These are phyloP conservation scores for Phascolomyces articulosus DNA, from an alignment of 371 early-diverging fungal species.

Conservation along the genomic window DNA sequence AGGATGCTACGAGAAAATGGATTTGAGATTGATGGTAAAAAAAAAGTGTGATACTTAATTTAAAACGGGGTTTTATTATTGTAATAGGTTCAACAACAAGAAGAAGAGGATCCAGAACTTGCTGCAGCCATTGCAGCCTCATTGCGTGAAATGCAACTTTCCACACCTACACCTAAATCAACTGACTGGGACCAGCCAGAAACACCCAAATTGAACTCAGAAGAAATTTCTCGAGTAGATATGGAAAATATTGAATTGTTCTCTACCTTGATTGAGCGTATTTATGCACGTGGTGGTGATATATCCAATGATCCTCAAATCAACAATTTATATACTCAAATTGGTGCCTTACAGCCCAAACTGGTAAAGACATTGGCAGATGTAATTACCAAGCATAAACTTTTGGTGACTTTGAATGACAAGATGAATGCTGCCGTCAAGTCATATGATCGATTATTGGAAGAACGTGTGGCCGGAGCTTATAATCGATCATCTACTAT, in stretches of 20 bases:
- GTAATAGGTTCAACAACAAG: conserved; percentile 1
- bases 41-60: too few relatives aligned
- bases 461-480: conserved; percentile 62
- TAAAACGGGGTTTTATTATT: not conserved
- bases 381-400: conserved; percentile 64
- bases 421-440: conserved; percentile 81
- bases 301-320: conserved; percentile 68
- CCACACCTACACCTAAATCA: conserved; percentile 17
- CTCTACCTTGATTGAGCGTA: conserved; percentile 68
- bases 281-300: conserved; percentile 60
- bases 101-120: conserved; percentile 79
- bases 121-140: conserved; percentile 95
- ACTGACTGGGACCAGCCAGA: not conserved
- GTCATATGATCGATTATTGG: conserved; percentile 82
- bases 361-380: conserved; percentile 69
- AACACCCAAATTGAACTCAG: conserved; percentile 16
- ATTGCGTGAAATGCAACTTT: conserved; percentile 64
- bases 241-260: conserved; percentile 79
- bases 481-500: conserved; percentile 3
- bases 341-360: conserved; percentile 75
- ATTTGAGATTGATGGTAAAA: too few relatives aligned
- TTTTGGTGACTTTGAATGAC: conserved; percentile 72
- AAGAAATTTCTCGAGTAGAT: conserved; percentile 64
- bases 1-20: too few relatives aligned
- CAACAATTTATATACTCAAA: conserved; percentile 68